A percentile compares a stretch with the other conserved stretches of the same genome.
These are phyloP conservation scores for Globisporangium ultimum DNA, from an alignment of 352 stramenopile species.

Conservation along the genomic window DNA sequence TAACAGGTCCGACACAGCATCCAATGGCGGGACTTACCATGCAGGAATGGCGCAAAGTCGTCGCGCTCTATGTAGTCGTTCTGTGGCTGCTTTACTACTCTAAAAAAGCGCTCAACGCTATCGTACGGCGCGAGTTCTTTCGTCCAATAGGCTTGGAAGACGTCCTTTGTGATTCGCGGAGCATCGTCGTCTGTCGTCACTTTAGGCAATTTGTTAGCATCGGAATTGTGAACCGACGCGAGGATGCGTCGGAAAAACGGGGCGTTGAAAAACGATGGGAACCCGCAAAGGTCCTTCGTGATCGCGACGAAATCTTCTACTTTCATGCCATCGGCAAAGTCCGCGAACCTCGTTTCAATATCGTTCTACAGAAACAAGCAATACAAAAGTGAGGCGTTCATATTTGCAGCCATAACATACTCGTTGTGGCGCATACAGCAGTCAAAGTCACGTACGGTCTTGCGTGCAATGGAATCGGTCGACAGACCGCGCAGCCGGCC, in stretches of 20 bases:
- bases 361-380: constrained; percentile 25
- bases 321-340: constrained; percentile 82
- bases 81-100: constrained; percentile 92
- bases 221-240: constrained; percentile 14
- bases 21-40: constrained; percentile 47
- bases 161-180: constrained; percentile 75
- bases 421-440: not conserved
- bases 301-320: constrained; percentile 91
- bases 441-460: constrained; percentile 26
- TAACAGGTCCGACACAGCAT: not conserved
- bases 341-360: constrained; percentile 74
- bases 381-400: too few relatives aligned
- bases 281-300: constrained; percentile 96
- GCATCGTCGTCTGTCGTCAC: constrained; percentile 20
- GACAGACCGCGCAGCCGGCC: constrained; percentile 58
- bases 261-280: constrained; percentile 98
- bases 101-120: constrained; percentile 96
- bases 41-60: constrained; percentile 97
- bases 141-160: constrained; percentile 94
- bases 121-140: constrained; percentile 95
- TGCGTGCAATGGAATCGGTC: constrained; percentile 58
- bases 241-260: constrained; percentile 94
- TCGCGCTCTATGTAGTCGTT: constrained; percentile 91
- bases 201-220: not conserved
- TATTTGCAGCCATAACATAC: not conserved